Evolutionary conservation across 768 basidiomycete species (phyloP).

Genomic region (Russula sp.): DNA sequence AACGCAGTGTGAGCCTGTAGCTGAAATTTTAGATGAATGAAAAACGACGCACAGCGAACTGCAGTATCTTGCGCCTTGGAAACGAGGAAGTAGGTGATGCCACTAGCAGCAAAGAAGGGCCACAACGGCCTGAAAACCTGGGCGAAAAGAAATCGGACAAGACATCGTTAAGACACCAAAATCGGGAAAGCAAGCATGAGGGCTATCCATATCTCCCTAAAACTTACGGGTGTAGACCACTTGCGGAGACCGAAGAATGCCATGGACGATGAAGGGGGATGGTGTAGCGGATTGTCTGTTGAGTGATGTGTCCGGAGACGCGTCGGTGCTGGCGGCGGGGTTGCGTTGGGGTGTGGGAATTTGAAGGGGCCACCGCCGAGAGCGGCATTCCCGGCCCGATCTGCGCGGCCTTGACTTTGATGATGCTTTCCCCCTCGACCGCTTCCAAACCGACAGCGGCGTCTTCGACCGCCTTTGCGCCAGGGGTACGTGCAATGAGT

Average conservation of each 20-base stretch:
- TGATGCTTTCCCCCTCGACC: constrained; percentile 3
- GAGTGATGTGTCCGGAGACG: not conserved
- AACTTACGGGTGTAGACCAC: constrained; percentile 69
- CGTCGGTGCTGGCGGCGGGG: not conserved
- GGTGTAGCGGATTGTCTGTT: not conserved
- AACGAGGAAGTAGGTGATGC: constrained; percentile 60
- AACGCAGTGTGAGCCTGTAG: not conserved
- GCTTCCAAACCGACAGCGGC: constrained; percentile 3
- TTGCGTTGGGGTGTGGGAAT: constrained; percentile 7
- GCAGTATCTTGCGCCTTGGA: constrained; percentile 58
- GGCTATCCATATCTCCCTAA: not conserved
- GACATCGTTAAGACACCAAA: not conserved
- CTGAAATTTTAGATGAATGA: not conserved
- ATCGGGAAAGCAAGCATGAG: not conserved
- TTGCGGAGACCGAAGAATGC: constrained; percentile 74
- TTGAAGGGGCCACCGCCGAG: not conserved
- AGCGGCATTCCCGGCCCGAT: constrained; percentile 5
- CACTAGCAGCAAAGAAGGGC: constrained; percentile 67
- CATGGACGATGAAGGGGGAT: constrained; percentile 33
- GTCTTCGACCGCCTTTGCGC: constrained; percentile 8
- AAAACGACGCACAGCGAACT: constrained; percentile 55
- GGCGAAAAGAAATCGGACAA: constrained; percentile 2
- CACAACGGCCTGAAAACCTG: constrained; percentile 71
- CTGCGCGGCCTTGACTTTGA: not conserved
- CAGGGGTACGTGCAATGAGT: not conserved